Evolutionary conservation across 139 green algal species (phyloP).

Genomic region (Picochlorum sp.): DNA sequence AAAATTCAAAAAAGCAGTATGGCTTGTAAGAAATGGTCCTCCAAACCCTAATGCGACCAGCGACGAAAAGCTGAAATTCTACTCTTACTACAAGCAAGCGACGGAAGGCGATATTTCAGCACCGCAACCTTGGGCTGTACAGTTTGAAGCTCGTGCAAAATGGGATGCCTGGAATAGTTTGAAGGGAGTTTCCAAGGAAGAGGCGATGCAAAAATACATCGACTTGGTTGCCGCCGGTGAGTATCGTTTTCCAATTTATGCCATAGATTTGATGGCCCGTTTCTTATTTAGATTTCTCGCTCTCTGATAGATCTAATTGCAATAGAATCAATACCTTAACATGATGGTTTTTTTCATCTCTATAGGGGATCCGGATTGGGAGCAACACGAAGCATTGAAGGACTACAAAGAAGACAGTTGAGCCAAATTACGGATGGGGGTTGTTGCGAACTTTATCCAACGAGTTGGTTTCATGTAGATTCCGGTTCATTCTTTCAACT

Average conservation of each 20-base stretch:
- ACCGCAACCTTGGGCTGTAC: conserved; percentile 41
- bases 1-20: conserved; percentile 51
- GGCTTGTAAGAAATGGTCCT: conserved; percentile 52
- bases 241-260: not conserved
- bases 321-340: not conserved
- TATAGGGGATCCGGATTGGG: conserved; percentile 46
- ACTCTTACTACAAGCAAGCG: conserved; percentile 53
- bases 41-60: conserved; percentile 28
- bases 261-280: not conserved
- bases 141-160: conserved; percentile 57
- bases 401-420: conserved; percentile 33
- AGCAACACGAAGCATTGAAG: conserved; percentile 34
- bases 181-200: conserved; percentile 57
- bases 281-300: not conserved
- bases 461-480: too few relatives aligned
- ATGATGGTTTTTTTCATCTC: too few relatives aligned
- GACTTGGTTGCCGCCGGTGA: conserved; percentile 36
- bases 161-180: conserved; percentile 59
- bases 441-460: too few relatives aligned
- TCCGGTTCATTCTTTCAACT: too few relatives aligned
- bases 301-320: not conserved
- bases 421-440: too few relatives aligned
- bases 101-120: conserved; percentile 47
- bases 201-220: conserved; percentile 66
- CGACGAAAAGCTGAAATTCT: conserved; percentile 51